These are phyloP conservation scores for Carallia brachiata DNA, from an alignment of 345 rosid genomes.

Conservation along the genomic window DNA sequence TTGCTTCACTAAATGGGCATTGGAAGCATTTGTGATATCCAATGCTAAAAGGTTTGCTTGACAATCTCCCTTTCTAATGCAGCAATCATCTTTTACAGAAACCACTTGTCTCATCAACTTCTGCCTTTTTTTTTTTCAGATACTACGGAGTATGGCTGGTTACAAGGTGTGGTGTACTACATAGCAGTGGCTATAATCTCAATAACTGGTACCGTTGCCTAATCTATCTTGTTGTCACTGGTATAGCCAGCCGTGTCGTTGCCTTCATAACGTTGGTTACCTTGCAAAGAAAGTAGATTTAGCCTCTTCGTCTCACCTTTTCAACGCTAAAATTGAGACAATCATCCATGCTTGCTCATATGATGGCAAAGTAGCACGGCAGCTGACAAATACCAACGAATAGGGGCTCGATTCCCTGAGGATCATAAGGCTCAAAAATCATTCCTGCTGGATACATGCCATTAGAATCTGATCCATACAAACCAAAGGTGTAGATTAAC, in stretches of 20 bases:
- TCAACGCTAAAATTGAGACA: slow-evolving; percentile 1
- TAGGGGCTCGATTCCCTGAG: background rate
- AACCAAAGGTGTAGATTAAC: too few relatives aligned
- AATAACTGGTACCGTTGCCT: slow-evolving; percentile 61
- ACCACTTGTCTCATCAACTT: background rate
- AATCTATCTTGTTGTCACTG: slow-evolving; percentile 50
- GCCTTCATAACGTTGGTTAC: slow-evolving; percentile 68
- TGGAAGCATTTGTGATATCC: slow-evolving; percentile 91
- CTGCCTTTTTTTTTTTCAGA: slow-evolving; percentile 32
- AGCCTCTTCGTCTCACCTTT: background rate
- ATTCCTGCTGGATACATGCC: too few relatives aligned
- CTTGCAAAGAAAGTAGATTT: slow-evolving; percentile 55
- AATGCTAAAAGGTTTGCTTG: slow-evolving; percentile 79
- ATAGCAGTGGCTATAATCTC: slow-evolving; percentile 61
- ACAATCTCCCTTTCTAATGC: background rate
- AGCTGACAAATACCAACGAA: background rate
- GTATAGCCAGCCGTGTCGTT: slow-evolving; percentile 49
- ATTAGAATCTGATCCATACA: too few relatives aligned
- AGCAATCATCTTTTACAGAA: background rate
- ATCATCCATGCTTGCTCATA: background rate
- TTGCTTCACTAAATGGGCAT: slow-evolving; percentile 91
- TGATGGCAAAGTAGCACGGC: background rate
- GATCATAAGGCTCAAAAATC: background rate
- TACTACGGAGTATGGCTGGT: slow-evolving; percentile 96
- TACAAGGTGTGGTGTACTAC: slow-evolving; percentile 81